Conservation (phyloP, 176 grass and related monocot genomes). For the Lolium multiflorum region DNA sequence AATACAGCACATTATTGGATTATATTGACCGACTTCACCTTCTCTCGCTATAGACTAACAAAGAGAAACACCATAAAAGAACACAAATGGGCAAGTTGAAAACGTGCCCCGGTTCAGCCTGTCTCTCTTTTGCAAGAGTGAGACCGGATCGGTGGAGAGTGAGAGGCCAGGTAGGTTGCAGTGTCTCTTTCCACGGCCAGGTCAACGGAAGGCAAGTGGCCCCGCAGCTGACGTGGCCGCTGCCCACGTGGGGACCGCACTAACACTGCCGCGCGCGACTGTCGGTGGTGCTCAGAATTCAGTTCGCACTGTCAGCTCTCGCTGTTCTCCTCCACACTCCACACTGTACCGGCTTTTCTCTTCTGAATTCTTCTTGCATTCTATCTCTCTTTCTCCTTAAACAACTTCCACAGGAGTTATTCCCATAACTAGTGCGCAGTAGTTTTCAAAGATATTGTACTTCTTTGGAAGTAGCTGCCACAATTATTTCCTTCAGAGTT, state of each 20-base stretch:
- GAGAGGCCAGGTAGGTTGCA: not conserved
- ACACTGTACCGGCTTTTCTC: not conserved
- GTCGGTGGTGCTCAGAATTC: slow-evolving; percentile 8
- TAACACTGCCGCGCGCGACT: not conserved
- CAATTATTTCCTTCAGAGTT: not conserved
- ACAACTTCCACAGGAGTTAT: not conserved
- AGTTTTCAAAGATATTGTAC: no score
- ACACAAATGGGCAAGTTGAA: not conserved
- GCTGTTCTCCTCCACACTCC: not conserved
- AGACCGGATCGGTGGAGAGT: not conserved
- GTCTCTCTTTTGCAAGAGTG: not conserved
- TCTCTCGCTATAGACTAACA: no score
- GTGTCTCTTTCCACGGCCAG: not conserved
- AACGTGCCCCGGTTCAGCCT: not conserved
- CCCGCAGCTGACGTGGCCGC: not conserved
- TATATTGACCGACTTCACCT: no score
- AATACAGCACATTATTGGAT: no score
- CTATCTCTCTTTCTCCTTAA: not conserved
- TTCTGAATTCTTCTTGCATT: not conserved
- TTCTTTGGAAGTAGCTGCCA: not conserved
- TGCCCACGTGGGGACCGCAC: not conserved
- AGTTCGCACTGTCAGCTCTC: not conserved
- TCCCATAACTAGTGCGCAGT: no score
- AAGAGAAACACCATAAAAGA: not conserved
- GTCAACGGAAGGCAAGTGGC: not conserved